Percentiles rank a stretch among this genome's conserved stretches.
These are phyloP conservation scores for Gynostemma pentaphyllum DNA, from an alignment of 306 rosid genomes.

Conservation along the genomic window DNA sequence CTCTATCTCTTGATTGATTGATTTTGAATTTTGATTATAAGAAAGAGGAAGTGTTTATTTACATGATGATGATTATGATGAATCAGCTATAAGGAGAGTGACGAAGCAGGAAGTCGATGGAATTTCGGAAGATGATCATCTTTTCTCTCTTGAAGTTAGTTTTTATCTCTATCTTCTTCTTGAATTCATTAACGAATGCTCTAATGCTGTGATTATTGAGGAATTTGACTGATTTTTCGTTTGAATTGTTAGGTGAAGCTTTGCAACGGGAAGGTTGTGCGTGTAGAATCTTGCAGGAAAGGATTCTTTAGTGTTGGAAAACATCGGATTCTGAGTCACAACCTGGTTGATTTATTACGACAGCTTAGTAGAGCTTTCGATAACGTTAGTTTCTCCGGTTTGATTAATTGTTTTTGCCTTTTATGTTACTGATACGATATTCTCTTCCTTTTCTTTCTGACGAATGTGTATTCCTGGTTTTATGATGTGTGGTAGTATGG, in stretches of 20 bases:
- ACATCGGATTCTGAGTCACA: constrained; percentile 73
- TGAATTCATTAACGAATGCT: not conserved
- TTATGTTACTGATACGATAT: not conserved
- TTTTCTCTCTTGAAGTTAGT: constrained; percentile 75
- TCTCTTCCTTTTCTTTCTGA: not conserved
- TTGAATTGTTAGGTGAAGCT: constrained; percentile 60
- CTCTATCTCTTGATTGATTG: not conserved
- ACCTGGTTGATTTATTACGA: constrained; percentile 77
- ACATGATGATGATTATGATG: constrained; percentile 8
- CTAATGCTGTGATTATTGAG: not conserved
- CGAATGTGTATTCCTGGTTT: not conserved
- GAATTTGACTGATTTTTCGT: not conserved
- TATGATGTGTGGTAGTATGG: not conserved
- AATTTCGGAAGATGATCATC: constrained; percentile 50
- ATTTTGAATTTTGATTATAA: not conserved
- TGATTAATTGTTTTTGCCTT: not conserved
- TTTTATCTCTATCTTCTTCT: constrained; percentile 9
- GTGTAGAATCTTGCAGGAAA: constrained; percentile 79
- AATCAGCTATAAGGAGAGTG: constrained; percentile 69
- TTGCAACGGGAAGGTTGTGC: constrained; percentile 79
- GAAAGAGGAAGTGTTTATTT: not conserved
- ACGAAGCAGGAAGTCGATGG: constrained; percentile 49
- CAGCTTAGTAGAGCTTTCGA: constrained; percentile 92
- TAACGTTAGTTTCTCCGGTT: constrained; percentile 34
- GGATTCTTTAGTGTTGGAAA: constrained; percentile 79